phyloP scores from a whole-genome alignment of 1,284 basidiomycete species.

The Pseudozyma sp. region DNA sequence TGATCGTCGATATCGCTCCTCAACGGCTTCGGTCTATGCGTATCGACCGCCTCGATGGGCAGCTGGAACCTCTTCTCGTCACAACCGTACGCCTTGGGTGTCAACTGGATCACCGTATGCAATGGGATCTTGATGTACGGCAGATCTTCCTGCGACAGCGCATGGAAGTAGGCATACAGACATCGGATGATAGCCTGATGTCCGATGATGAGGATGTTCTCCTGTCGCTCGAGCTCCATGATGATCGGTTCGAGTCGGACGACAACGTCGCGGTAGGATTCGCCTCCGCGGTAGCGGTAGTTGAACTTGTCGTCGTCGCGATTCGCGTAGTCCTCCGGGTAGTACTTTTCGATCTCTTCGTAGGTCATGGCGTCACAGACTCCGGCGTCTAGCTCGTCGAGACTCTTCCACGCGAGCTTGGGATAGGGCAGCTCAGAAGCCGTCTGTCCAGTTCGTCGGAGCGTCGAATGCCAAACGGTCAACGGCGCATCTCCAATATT shows the following conservation, averaged over 20 bases:
- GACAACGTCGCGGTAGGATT: constrained; percentile 92
- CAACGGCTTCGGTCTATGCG: constrained; percentile 62
- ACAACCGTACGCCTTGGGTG: constrained; percentile 97
- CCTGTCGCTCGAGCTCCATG: constrained; percentile 97
- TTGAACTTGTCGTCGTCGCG: constrained; percentile 99
- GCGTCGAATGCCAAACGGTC: constrained; percentile 97
- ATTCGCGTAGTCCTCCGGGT: constrained; percentile 98
- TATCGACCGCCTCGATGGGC: constrained; percentile 68
- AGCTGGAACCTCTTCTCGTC: constrained; percentile 85
- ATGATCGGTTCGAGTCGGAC: constrained; percentile 96
- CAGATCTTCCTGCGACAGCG: constrained; percentile 89
- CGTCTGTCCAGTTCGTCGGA: constrained; percentile 92
- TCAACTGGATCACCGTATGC: constrained; percentile 97
- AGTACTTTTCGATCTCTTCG: constrained; percentile 91
- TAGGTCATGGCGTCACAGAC: constrained; percentile 99
- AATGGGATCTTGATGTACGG: constrained; percentile 90
- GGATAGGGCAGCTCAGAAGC: constrained; percentile 83
- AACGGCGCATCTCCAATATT: constrained; percentile 89
- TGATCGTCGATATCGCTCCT: constrained; percentile 28
- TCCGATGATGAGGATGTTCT: constrained; percentile 95
- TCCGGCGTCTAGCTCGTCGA: constrained; percentile 97
- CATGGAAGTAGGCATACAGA: constrained; percentile 90
- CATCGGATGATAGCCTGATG: constrained; percentile 77
- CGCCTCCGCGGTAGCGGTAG: constrained; percentile 91
- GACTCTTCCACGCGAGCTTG: constrained; percentile 97